These are phyloP conservation scores for Heterobasidion occidentale DNA, from an alignment of 1,284 basidiomycete species.

Conservation along the genomic window DNA sequence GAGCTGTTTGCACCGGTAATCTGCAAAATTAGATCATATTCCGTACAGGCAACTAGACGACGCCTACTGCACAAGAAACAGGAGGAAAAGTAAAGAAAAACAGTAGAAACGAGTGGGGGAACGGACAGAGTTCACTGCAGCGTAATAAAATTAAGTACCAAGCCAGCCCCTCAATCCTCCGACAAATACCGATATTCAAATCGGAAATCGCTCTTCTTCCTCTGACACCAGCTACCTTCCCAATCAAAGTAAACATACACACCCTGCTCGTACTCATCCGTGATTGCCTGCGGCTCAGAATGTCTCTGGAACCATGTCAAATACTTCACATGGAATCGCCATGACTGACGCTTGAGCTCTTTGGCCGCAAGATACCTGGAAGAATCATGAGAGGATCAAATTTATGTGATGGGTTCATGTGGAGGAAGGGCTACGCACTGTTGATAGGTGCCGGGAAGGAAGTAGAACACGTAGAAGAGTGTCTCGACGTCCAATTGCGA, in stretches of 20 bases:
- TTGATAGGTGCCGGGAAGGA: slow-evolving; percentile 93
- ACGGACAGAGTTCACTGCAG: background rate
- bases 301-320: slow-evolving; percentile 99
- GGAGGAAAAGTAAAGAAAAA: background rate
- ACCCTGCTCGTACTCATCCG: slow-evolving; percentile 99
- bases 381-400: background rate
- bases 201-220: slow-evolving; percentile 97
- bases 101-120: background rate
- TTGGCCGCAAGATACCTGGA: slow-evolving; percentile 89
- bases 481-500: slow-evolving; percentile 95
- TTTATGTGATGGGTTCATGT: background rate
- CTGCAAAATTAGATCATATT: too few species aligned
- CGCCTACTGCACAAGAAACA: background rate
- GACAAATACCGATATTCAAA: slow-evolving; percentile 92
- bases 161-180: slow-evolving; percentile 56
- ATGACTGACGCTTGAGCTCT: slow-evolving; percentile 95
- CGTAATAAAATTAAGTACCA: background rate
- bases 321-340: slow-evolving; percentile 99
- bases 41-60: background rate
- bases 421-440: slow-evolving; percentile 52
- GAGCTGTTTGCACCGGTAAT: too few species aligned
- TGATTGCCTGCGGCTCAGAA: slow-evolving; percentile 98
- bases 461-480: slow-evolving; percentile 99
- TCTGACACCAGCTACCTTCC: slow-evolving; percentile 97
- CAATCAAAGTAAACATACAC: slow-evolving; percentile 97